Percentiles rank a stretch among this genome's conserved stretches.
These are phyloP conservation scores for Fusarium sp. DNA, from an alignment of 2,329 filamentous ascomycete species.

Conservation along the genomic window DNA sequence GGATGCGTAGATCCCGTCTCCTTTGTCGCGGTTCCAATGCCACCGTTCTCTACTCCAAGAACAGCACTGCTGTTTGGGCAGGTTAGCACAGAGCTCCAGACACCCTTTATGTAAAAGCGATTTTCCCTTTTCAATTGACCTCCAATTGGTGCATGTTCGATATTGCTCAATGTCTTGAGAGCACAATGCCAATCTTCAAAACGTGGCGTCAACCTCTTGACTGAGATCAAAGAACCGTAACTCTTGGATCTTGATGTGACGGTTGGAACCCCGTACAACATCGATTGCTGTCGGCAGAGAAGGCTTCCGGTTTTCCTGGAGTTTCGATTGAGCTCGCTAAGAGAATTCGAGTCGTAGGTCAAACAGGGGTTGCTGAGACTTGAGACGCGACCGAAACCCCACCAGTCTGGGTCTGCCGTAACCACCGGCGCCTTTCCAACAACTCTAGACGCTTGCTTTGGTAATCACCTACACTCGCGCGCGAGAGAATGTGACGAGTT, in stretches of 20 bases:
- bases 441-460: background rate
- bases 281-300: constrained; percentile 32
- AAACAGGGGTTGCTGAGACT: constrained; percentile 34
- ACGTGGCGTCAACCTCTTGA: too few species aligned
- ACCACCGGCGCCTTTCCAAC: background rate
- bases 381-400: constrained; percentile 49
- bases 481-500: background rate
- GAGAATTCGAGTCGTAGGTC: constrained; percentile 32
- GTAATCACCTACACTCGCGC: background rate
- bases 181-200: too few species aligned
- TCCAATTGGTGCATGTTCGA: too few species aligned
- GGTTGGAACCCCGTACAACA: background rate
- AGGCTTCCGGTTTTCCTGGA: constrained; percentile 29
- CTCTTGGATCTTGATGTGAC: background rate
- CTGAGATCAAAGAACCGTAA: too few species aligned
- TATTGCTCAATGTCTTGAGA: too few species aligned
- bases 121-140: too few species aligned
- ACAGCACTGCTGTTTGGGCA: too few species aligned
- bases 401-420: constrained; percentile 27
- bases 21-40: constrained; percentile 8
- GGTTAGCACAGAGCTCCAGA: too few species aligned
- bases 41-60: background rate
- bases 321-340: constrained; percentile 43
- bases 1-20: constrained; percentile 45
- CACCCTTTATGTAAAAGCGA: too few species aligned